A percentile compares a stretch with the other conserved stretches of the same genome.
These are phyloP conservation scores for Discostella stelligeroides DNA, from an alignment of 108 stramenopile species.

Conservation along the genomic window DNA sequence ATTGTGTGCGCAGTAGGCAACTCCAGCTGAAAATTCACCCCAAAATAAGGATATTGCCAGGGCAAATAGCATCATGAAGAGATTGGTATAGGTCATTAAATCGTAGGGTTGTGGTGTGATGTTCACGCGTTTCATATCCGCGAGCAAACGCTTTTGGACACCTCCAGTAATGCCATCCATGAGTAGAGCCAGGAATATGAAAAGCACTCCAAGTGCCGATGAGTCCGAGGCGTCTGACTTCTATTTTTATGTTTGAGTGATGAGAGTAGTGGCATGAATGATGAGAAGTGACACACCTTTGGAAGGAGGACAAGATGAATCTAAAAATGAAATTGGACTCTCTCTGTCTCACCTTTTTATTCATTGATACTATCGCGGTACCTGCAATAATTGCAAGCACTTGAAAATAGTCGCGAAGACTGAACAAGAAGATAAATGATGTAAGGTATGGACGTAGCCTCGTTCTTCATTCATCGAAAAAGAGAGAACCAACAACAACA, in stretches of 20 bases:
- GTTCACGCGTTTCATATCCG: slow-evolving; percentile 45
- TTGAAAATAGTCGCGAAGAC: slow-evolving; percentile 60
- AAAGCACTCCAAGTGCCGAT: slow-evolving; percentile 54
- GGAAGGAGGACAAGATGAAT: no score
- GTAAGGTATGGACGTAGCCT: neutral
- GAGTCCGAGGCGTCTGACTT: slow-evolving; percentile 38
- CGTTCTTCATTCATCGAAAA: neutral
- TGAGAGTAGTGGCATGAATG: neutral
- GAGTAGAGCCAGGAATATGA: slow-evolving; percentile 62
- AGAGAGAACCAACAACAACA: neutral
- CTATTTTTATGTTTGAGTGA: slow-evolving; percentile 19
- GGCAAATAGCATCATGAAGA: slow-evolving; percentile 70
- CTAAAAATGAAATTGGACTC: neutral
- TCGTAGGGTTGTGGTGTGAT: slow-evolving; percentile 74
- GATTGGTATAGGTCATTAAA: slow-evolving; percentile 90
- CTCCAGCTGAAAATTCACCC: slow-evolving; percentile 63
- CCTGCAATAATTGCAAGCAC: slow-evolving; percentile 75
- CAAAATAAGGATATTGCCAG: slow-evolving; percentile 46
- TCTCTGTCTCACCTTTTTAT: slow-evolving; percentile 50
- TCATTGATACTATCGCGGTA: slow-evolving; percentile 67
- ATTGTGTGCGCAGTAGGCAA: slow-evolving; percentile 57
- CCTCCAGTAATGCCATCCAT: slow-evolving; percentile 81
- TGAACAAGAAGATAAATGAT: slow-evolving; percentile 1
- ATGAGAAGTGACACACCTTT: neutral
- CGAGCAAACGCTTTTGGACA: slow-evolving; percentile 69